Base-by-base conservation (phyloP, 139 green algal genomes). In the Mesotaenium endlicherianum region DNA sequence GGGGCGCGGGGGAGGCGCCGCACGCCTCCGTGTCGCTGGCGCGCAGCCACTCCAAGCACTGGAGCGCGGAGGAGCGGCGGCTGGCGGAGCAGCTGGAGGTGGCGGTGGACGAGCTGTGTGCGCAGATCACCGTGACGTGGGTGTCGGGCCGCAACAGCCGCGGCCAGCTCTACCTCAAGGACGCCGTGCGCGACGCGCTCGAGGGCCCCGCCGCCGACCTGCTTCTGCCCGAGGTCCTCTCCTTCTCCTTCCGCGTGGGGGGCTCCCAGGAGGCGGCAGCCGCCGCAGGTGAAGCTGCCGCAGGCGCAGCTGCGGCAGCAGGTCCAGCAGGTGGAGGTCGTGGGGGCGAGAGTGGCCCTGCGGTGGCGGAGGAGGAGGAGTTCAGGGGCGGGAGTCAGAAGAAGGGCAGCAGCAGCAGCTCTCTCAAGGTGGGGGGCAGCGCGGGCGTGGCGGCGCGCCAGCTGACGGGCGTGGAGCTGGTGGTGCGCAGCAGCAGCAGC, bases 61-160 rank as follows among this genome's bases (percentile, higher is more conserved):
- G 49, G 49, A 78, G 41, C 42, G 70, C 34, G 20, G 70, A 45
- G 34, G 16, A 78, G 40, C 30, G n/a, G 41, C 4, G 8, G 47
- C 30, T 31, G 3, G 31, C 34, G 30, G 14, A 5, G 41, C 30
- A 78, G 70, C 20, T 64, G n/a, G 70, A 78, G 47, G 70, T n/a
- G 39, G 14, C 8, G 14, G 14, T 78, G 14, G 70, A 78, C 3
- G 50, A 75, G 11, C 57, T 87, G 0, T 82, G 72, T 43, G 41
- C 74, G 70, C 58, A 67, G 16, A 77, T 87, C 20, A 84, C n/a
- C 20, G 74, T 87, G 31, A 30, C n/a, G 47, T 87, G 81, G 81
- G 38, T 41, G n/a, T 85, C 74, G 3, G 74, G 76, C 1, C 44
- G 72, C 34, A 87, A 87, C 49, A 74, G 75, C 39, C 26, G 26